These are phyloP conservation scores for Lentinula aciculospora DNA, from an alignment of 768 basidiomycete species.

Conservation along the genomic window DNA sequence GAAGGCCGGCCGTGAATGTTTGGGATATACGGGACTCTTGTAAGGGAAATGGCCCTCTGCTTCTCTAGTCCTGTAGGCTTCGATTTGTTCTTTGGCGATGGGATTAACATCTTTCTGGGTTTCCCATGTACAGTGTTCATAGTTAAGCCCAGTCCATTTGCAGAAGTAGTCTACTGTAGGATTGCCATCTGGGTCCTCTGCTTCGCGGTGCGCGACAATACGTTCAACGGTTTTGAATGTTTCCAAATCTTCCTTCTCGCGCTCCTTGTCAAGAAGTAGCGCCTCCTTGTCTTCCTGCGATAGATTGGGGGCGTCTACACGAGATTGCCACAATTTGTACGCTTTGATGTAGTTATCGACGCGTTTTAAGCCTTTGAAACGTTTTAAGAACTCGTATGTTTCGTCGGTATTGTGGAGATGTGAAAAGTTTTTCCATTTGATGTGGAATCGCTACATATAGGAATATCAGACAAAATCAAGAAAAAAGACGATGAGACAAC, in stretches of 20 bases:
- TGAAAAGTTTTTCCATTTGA: slow-evolving; percentile 99
- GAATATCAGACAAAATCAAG: slow-evolving; percentile 11
- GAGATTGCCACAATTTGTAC: slow-evolving; percentile 69
- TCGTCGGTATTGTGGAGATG: slow-evolving; percentile 99
- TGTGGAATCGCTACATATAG: slow-evolving; percentile 79
- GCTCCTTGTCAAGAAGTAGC: slow-evolving; percentile 84
- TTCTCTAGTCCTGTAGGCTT: slow-evolving; percentile 73
- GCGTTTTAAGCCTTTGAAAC: slow-evolving; percentile 92
- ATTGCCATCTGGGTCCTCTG: slow-evolving; percentile 33
- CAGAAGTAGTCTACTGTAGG: slow-evolving; percentile 75
- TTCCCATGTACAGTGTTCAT: slow-evolving; percentile 97
- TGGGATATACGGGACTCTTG: slow-evolving; percentile 68
- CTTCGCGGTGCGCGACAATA: slow-evolving; percentile 74
- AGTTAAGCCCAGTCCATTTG: slow-evolving; percentile 94
- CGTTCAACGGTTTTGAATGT: slow-evolving; percentile 89
- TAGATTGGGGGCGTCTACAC: slow-evolving; percentile 57
- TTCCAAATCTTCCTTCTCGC: slow-evolving; percentile 88
- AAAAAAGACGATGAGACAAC: slow-evolving; percentile 16
- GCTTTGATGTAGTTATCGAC: slow-evolving; percentile 99
- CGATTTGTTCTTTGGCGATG: slow-evolving; percentile 74
- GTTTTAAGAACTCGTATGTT: slow-evolving; percentile 91
- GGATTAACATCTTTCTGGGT: slow-evolving; percentile 69
- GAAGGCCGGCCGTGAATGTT: slow-evolving; percentile 70
- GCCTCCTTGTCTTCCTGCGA: slow-evolving; percentile 87
- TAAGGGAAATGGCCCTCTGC: slow-evolving; percentile 78